Percentiles rank a stretch among this genome's conserved stretches.
Conservation (phyloP, 1,284 basidiomycete genomes). For the Boletus sp. region DNA sequence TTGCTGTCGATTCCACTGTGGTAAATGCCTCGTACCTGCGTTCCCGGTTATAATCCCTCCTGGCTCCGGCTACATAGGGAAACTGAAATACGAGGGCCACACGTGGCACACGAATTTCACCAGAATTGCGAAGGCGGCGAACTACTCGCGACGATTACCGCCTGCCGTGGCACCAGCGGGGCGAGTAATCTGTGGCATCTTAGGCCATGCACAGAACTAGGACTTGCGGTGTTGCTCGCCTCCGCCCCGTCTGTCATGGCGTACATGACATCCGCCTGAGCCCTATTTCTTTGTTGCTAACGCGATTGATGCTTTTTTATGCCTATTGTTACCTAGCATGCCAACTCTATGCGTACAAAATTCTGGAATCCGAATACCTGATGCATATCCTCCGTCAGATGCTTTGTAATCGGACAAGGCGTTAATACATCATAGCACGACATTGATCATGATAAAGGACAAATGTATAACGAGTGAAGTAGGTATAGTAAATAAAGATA, state of each 20-base stretch:
- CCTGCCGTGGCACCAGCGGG: not conserved
- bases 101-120: not conserved
- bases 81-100: not conserved
- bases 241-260: not conserved
- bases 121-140: not conserved
- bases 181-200: not conserved
- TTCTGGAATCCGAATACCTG: not conserved
- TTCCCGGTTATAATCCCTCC: not conserved
- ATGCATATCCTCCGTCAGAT: not conserved
- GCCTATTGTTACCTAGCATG: not conserved
- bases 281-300: not conserved
- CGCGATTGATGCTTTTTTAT: not conserved
- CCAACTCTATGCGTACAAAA: not conserved
- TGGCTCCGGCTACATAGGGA: not conserved
- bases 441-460: not conserved
- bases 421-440: too few relatives aligned
- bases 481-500: slow-evolving; percentile 1
- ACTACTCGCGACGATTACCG: not conserved
- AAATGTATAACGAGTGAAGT: not conserved
- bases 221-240: not conserved
- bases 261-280: not conserved
- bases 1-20: not conserved
- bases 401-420: not conserved
- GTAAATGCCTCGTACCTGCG: not conserved
- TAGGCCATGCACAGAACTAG: not conserved